Evolutionary conservation across 257 asterid genomes (phyloP).

Genomic region (Forsythia viridissima): DNA sequence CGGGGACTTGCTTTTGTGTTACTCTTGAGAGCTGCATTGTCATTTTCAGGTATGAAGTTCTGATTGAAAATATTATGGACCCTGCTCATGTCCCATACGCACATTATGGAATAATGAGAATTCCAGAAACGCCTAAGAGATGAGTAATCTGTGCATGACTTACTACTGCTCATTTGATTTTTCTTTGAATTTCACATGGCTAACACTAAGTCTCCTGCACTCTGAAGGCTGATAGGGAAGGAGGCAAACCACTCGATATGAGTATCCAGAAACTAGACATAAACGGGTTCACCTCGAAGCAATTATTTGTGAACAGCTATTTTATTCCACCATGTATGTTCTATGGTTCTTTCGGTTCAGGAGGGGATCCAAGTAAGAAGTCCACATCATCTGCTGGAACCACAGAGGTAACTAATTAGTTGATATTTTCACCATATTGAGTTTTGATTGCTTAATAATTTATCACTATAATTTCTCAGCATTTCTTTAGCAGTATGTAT

Average conservation of each 20-base stretch:
- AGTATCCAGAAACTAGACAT: slow-evolving; percentile 43
- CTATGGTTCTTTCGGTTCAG: slow-evolving; percentile 46
- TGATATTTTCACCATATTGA: not conserved
- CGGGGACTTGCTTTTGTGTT: slow-evolving; percentile 2
- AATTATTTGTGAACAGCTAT: slow-evolving; percentile 32
- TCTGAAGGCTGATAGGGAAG: slow-evolving; percentile 85
- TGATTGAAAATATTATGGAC: slow-evolving; percentile 94
- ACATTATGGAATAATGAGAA: slow-evolving; percentile 76
- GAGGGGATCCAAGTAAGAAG: slow-evolving; percentile 33
- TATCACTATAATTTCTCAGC: not conserved
- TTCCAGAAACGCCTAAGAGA: slow-evolving; percentile 63
- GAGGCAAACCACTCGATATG: slow-evolving; percentile 73
- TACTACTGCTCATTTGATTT: not conserved
- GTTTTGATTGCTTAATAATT: not conserved
- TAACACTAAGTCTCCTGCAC: slow-evolving; percentile 52
- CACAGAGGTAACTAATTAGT: slow-evolving; percentile 38
- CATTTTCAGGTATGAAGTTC: slow-evolving; percentile 72
- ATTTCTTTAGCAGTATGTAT: not conserved
- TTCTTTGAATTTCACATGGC: slow-evolving; percentile 21
- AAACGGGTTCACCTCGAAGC: slow-evolving; percentile 61
- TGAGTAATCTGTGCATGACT: slow-evolving; percentile 46
- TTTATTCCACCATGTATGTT: slow-evolving; percentile 72
- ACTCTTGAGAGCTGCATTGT: slow-evolving; percentile 9
- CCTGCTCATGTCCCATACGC: slow-evolving; percentile 97
- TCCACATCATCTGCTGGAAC: slow-evolving; percentile 41